phyloP scores from a whole-genome alignment of 2,329 filamentous ascomycete genomes.

The Diaporthe ilicicola region DNA sequence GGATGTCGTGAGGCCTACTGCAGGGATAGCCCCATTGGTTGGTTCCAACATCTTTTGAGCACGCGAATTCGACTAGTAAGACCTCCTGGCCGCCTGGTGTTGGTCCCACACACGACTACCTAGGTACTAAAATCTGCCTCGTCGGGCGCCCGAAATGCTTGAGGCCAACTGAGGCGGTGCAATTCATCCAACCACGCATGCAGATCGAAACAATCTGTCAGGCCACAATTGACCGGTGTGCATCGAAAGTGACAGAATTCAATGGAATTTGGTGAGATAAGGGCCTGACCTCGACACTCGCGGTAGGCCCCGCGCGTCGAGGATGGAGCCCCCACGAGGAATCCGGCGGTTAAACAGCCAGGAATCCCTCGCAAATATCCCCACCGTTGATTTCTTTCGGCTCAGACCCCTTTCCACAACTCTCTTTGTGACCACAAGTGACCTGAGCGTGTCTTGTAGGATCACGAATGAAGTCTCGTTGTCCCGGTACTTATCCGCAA shows the following conservation, averaged over 20 bases:
- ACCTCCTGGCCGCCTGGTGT: neutral
- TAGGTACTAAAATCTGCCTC: conserved; percentile 15
- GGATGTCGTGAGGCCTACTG: conserved; percentile 9
- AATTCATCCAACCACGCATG: conserved; percentile 4
- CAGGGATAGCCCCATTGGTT: neutral
- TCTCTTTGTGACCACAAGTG: neutral
- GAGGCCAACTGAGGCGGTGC: conserved; percentile 15
- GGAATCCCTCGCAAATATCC: neutral
- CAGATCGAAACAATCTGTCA: neutral
- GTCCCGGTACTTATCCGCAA: neutral
- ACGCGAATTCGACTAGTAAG: neutral
- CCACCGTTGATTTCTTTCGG: neutral
- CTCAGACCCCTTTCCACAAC: conserved; percentile 3
- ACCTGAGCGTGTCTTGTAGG: neutral
- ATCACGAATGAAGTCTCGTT: neutral
- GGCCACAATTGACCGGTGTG: neutral
- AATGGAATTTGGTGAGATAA: neutral
- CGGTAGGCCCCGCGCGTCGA: conserved; percentile 1
- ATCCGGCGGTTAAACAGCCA: conserved; percentile 3
- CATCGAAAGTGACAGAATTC: neutral
- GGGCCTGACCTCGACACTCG: neutral
- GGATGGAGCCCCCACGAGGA: neutral
- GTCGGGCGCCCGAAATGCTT: conserved; percentile 4
- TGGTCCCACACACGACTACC: neutral
- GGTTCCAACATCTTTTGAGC: neutral